Base-by-base conservation (phyloP, 805 yeast species). In the Metschnikowia reukaufii region DNA sequence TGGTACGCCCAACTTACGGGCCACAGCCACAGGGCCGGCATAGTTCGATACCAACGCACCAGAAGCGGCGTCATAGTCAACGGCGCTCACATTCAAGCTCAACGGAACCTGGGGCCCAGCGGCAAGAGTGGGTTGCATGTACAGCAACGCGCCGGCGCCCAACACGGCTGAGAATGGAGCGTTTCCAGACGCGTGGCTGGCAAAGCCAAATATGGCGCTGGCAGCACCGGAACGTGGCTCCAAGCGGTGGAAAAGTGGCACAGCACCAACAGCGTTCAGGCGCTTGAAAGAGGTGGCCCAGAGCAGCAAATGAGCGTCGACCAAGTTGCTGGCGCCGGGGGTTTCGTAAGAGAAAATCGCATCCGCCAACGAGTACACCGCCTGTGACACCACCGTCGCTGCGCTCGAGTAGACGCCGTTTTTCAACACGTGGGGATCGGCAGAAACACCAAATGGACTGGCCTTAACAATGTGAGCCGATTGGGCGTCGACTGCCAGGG, bases 161-260 rank as follows among this genome's bases (percentile, higher is more conserved):
- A 84, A 75, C 32, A 91, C 62, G 43, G 51, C 83, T 73, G 59
- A 77, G 51, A 64, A 57, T 20, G 65, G 76, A 32, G 72, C 46
- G 18, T 36, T 16, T 15, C 34, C 43, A 20, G 38, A 21, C 12
- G 48, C 27, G 16, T 41, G 35, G 32, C 66, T 65, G 38, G 59
- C 60, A 67, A 83, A 91, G 32, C 97, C 97, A 42, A 87, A 70
- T 38, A 92, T 76, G 21, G 87, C 79, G 51, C 82, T 77, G 38
- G 92, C 88, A 27, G 96, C 94, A 58, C 97, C 97, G 2, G 85
- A 72, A 63, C 96, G 82, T 47, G 88, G 79, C 60, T 90, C 89
- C 47, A 84, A 65, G 52, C 77, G 70, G 60, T 81, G 73, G 55
- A 84, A 66, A 44, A 73, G 72, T 21, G 95, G 94, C 45, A 83